Evolutionary conservation across 2,329 filamentous ascomycete species (phyloP).

Genomic region (Pseudogymnoascus sp.): DNA sequence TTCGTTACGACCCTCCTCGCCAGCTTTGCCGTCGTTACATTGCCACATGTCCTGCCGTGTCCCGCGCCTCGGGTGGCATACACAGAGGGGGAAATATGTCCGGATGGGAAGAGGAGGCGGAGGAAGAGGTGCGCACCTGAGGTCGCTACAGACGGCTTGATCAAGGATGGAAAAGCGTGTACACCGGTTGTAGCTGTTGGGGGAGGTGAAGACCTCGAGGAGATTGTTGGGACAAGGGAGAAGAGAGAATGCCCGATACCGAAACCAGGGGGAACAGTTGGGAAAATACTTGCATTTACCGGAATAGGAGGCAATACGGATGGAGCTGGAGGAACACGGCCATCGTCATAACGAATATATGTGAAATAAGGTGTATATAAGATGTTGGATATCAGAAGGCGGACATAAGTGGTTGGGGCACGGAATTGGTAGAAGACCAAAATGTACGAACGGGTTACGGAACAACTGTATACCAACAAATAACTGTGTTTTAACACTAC

Average conservation of each 20-base stretch:
- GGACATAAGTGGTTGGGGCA: not conserved
- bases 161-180: constrained; percentile 16
- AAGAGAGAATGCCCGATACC: constrained; percentile 80
- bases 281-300: constrained; percentile 63
- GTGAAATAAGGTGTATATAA: not conserved
- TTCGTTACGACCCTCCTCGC: constrained; percentile 88
- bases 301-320: not conserved
- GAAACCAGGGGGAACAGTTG: constrained; percentile 73
- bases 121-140: constrained; percentile 33
- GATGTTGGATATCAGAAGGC: not conserved
- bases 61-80: constrained; percentile 69
- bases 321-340: not conserved
- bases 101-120: constrained; percentile 33
- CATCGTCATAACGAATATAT: constrained; percentile 4
- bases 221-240: constrained; percentile 34
- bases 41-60: constrained; percentile 87
- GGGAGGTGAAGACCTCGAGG: constrained; percentile 32
- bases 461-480: constrained; percentile 1
- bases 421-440: not conserved
- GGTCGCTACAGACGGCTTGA: constrained; percentile 20
- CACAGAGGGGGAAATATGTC: constrained; percentile 52
- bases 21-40: constrained; percentile 83
- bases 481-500: not conserved
- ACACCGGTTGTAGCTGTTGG: constrained; percentile 15
- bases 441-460: not conserved